These are phyloP conservation scores for Aspergillus sp. DNA, from an alignment of 2,329 filamentous ascomycete genomes.

Conservation along the genomic window DNA sequence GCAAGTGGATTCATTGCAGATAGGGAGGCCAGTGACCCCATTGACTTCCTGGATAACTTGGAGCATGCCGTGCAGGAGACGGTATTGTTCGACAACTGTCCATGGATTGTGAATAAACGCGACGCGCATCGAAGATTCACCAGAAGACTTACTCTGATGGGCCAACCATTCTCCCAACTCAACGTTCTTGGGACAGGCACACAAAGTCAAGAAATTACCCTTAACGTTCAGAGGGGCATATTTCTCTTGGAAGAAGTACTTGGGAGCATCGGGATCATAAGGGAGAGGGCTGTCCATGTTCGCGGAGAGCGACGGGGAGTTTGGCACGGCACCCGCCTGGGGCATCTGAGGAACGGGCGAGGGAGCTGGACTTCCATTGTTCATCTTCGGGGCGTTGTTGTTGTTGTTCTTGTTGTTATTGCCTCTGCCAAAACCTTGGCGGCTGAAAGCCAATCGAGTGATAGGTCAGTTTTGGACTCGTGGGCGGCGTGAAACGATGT, in stretches of 20 bases:
- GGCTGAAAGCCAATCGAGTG: slow-evolving; percentile 34
- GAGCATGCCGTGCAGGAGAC: slow-evolving; percentile 84
- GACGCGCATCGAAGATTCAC: not conserved
- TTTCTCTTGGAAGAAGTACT: slow-evolving; percentile 53
- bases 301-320: slow-evolving; percentile 41
- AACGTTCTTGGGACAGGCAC: slow-evolving; percentile 87
- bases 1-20: slow-evolving; percentile 82
- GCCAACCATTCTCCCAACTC: slow-evolving; percentile 95
- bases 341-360: slow-evolving; percentile 29
- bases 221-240: slow-evolving; percentile 83
- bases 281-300: slow-evolving; percentile 35
- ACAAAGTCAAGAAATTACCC: slow-evolving; percentile 95
- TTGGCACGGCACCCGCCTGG: slow-evolving; percentile 31
- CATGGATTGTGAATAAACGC: slow-evolving; percentile 2
- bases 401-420: slow-evolving; percentile 46
- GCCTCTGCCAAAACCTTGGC: slow-evolving; percentile 50
- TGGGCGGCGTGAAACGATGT: slow-evolving; percentile 9
- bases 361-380: slow-evolving; percentile 31
- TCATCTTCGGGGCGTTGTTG: slow-evolving; percentile 41
- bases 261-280: slow-evolving; percentile 44
- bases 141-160: slow-evolving; percentile 70
- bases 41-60: slow-evolving; percentile 85
- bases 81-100: slow-evolving; percentile 86
- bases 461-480: slow-evolving; percentile 22
- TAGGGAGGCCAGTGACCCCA: slow-evolving; percentile 67